Percentiles rank a stretch among this genome's conserved stretches.
Conservation (phyloP, 73 alveolate species). For the Paramecium pentaurelia region DNA sequence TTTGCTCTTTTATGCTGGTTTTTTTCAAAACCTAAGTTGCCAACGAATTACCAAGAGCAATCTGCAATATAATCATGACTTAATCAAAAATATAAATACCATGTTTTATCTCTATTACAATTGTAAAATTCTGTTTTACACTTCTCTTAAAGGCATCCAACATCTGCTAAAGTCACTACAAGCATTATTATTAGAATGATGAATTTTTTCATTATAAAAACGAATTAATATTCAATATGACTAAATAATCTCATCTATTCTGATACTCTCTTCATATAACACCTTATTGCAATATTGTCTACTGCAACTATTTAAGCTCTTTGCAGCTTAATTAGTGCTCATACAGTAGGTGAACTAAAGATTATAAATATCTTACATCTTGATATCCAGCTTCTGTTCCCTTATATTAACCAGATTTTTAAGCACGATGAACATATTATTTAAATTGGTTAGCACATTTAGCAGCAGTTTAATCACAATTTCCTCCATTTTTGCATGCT, state of each 20-base stretch:
- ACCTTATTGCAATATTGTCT: background rate
- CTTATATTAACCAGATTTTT: background rate
- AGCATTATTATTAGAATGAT: background rate
- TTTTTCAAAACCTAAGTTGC: slow-evolving; percentile 6
- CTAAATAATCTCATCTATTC: slow-evolving; percentile 16
- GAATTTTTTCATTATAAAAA: background rate
- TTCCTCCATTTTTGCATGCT: background rate
- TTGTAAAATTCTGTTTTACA: background rate
- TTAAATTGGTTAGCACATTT: background rate
- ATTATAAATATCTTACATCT: background rate
- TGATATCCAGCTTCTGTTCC: background rate
- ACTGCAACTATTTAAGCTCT: background rate
- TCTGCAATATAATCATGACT: slow-evolving; percentile 30
- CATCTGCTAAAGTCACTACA: background rate
- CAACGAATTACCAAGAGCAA: slow-evolving; percentile 11
- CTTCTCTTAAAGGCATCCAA: background rate
- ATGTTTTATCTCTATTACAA: background rate
- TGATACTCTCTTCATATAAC: background rate
- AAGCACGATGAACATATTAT: background rate
- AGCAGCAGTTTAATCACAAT: slow-evolving; percentile 2
- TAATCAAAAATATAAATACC: background rate
- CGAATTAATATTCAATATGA: slow-evolving; percentile 20
- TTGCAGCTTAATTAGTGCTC: background rate
- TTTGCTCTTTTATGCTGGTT: background rate
- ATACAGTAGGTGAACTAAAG: background rate